Base-by-base conservation (phyloP, 1,139 yeast species). In the Blastobotrys aristatus region DNA sequence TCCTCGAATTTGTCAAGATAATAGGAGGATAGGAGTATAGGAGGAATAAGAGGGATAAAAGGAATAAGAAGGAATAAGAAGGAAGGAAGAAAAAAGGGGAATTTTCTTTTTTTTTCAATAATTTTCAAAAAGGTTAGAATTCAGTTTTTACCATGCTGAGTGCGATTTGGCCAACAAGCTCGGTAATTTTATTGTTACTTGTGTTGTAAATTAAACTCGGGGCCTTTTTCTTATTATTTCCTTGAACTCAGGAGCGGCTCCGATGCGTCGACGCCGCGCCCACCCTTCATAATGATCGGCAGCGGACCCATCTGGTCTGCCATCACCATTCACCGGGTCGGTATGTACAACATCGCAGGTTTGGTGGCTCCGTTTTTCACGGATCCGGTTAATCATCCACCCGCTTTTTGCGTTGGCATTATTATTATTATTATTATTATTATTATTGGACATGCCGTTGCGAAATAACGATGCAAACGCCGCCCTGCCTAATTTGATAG, bases 351-450 rank as follows among this genome's bases (percentile, higher is more conserved):
- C 13, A n/a, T 43, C 46, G 30, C 46, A 43, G 4, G 14, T 17
- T 10, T 36, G 36, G 8, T 18, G 3, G 2, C 13, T 3, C 11
- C 46, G 30, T 21, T 6, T n/a, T 3, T 6, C 32, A 6, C 63
- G 58, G 30, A 68, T 61, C 27, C 66, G 58, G 37, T 64, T 61
- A 40, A 57, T 51, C 43, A 50, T 47, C 58, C 59, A 65, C 6
- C 68, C 68, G 1, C 65, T 58, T n/a, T 36, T 37, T 7, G 52
- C 51, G 37, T 33, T 35, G 6, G 36, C 24, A 18, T 32, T 17
- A 17, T 40, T 27, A 1, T 10, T 26, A 6, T 35, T 43, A n/a
- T 29, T 26, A 24, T 33, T 20, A 1, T n/a, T 24, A 8, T 38
- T 43, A n/a, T 26, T 24, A 24, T 32, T 24, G n/a, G 36, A 32